phyloP scores from a whole-genome alignment of 345 rosid species.

The Salix suchowensis region DNA sequence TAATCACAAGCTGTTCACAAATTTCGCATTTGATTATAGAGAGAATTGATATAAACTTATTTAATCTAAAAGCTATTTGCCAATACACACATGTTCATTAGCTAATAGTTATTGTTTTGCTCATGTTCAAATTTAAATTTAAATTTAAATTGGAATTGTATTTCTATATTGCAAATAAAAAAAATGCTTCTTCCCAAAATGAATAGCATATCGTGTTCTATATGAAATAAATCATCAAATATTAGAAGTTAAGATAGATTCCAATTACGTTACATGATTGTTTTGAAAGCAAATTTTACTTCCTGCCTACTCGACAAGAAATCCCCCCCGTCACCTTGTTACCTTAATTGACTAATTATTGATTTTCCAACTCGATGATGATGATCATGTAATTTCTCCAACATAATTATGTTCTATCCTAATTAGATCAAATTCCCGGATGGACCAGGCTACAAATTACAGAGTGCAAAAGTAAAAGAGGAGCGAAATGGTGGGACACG shows the following conservation, averaged over 20 bases:
- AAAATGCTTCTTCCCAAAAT: not conserved
- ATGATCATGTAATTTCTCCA: not conserved
- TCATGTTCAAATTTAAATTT: no score
- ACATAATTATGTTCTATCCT: not conserved
- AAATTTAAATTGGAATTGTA: no score
- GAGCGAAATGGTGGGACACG: not conserved
- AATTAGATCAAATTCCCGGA: not conserved
- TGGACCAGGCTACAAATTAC: not conserved
- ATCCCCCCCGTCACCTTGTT: not conserved
- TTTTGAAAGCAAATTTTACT: not conserved
- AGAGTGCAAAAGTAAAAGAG: not conserved
- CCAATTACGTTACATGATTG: not conserved
- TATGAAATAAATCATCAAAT: not conserved
- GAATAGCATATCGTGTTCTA: not conserved
- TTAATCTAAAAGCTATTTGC: no score
- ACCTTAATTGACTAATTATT: not conserved
- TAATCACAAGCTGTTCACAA: no score
- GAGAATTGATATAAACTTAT: no score
- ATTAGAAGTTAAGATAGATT: not conserved
- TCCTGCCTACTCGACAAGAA: not conserved
- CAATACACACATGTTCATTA: no score
- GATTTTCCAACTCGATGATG: not conserved
- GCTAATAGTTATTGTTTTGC: no score
- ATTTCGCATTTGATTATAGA: no score
- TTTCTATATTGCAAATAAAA: no score